Percentiles rank a stretch among this genome's conserved stretches.
These are phyloP conservation scores for Syncephalastrum racemosum DNA, from an alignment of 371 early-diverging fungal species.

Conservation along the genomic window DNA sequence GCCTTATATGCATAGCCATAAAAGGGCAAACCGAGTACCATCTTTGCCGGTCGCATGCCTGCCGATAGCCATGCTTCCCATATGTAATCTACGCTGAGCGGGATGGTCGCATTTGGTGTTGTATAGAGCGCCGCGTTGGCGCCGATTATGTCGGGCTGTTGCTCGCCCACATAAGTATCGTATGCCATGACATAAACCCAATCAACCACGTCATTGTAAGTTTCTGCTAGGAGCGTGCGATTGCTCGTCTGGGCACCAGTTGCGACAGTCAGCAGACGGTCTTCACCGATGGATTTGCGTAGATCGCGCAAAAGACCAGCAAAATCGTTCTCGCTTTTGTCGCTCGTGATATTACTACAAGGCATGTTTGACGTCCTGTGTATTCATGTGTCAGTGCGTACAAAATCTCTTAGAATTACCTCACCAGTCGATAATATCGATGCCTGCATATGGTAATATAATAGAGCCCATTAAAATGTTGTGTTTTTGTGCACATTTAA, in stretches of 20 bases:
- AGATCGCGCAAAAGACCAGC: background rate
- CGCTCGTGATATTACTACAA: background rate
- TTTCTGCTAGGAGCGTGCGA: background rate
- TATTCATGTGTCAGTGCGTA: too few relatives aligned
- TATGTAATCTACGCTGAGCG: constrained; percentile 3
- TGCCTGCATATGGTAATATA: background rate
- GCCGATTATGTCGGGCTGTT: background rate
- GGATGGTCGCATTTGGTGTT: background rate
- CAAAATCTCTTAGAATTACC: too few relatives aligned
- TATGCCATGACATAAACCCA: constrained; percentile 7
- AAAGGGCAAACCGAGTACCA: constrained; percentile 4
- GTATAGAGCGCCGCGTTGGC: constrained; percentile 6
- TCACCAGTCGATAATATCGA: constrained; percentile 11
- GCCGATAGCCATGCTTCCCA: constrained; percentile 9
- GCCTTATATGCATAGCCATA: constrained; percentile 8
- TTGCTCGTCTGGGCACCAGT: background rate
- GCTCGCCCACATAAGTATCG: constrained; percentile 4
- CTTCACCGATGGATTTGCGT: background rate
- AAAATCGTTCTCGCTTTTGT: background rate
- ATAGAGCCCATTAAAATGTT: too few relatives aligned
- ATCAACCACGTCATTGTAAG: constrained; percentile 5
- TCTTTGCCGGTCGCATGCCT: too few relatives aligned
- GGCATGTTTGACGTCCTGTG: background rate
- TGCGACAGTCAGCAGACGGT: constrained; percentile 4
- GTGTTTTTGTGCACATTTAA: too few relatives aligned